These are phyloP conservation scores for Eucalyptus erythrocorys DNA, from an alignment of 345 rosid genomes.

Conservation along the genomic window DNA sequence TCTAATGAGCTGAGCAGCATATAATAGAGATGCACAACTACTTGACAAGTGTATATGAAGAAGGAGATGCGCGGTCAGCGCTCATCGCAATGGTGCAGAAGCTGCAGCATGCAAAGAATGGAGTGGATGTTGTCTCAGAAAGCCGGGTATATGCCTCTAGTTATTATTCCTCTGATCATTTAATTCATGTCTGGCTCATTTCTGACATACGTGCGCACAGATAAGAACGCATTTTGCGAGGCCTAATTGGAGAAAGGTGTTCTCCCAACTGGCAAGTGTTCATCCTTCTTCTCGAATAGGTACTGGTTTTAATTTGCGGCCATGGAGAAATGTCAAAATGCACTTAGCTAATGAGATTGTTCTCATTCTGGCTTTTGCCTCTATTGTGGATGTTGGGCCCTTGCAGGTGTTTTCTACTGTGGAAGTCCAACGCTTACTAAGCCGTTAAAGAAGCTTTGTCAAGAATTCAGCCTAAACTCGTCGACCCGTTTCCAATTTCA, in stretches of 20 bases:
- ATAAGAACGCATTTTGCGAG: slow-evolving; percentile 93
- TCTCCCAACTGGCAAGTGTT: slow-evolving; percentile 37
- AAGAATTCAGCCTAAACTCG: slow-evolving; percentile 66
- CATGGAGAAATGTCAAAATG: neutral
- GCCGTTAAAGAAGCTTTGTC: slow-evolving; percentile 51
- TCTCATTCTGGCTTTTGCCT: neutral
- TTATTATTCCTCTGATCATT: neutral
- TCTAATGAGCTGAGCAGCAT: slow-evolving; percentile 22
- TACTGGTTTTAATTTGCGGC: neutral
- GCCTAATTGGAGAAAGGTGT: slow-evolving; percentile 94
- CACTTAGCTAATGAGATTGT: neutral
- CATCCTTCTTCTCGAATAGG: slow-evolving; percentile 72
- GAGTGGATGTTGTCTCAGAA: slow-evolving; percentile 81
- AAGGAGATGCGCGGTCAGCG: slow-evolving; percentile 97
- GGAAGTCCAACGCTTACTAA: slow-evolving; percentile 82
- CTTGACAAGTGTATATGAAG: slow-evolving; percentile 89
- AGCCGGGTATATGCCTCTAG: slow-evolving; percentile 44
- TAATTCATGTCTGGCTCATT: neutral
- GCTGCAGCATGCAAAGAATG: slow-evolving; percentile 91
- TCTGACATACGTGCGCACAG: slow-evolving; percentile 17
- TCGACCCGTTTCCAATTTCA: slow-evolving; percentile 81
- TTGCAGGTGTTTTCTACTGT: slow-evolving; percentile 88
- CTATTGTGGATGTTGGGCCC: neutral
- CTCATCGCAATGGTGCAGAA: slow-evolving; percentile 89
- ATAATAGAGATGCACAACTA: slow-evolving; percentile 98